Conservation (phyloP, 805 yeast species). For the Candida oleophila region DNA sequence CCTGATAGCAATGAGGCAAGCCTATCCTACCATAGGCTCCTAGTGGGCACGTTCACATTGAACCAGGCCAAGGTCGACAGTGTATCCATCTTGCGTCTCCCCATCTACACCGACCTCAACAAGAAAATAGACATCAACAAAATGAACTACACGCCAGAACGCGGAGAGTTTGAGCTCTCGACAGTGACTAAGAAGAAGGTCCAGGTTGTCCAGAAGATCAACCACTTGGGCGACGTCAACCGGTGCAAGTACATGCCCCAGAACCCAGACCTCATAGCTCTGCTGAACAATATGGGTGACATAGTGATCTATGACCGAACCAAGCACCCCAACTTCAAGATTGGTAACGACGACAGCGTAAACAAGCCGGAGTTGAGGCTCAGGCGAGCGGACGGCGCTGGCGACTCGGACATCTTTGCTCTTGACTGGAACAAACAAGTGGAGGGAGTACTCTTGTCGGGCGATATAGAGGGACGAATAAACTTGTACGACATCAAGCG, state of each 20-base stretch:
- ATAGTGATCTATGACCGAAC: conserved; percentile 77
- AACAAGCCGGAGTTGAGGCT: conserved; percentile 53
- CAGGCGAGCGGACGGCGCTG: conserved; percentile 17
- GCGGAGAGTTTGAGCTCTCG: conserved; percentile 38
- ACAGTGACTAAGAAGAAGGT: conserved; percentile 26
- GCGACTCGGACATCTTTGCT: conserved; percentile 60
- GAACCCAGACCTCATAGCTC: conserved; percentile 79
- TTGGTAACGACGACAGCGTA: conserved; percentile 22
- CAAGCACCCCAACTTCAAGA: conserved; percentile 53
- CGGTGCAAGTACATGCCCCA: conserved; percentile 76
- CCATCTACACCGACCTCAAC: conserved; percentile 29
- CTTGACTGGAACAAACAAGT: conserved; percentile 68
- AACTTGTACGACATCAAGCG: conserved; percentile 66
- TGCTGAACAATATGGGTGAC: conserved; percentile 65
- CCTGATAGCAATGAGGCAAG: conserved; percentile 4
- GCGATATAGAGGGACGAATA: conserved; percentile 62
- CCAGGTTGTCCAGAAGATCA: conserved; percentile 54
- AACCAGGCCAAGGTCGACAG: conserved; percentile 51
- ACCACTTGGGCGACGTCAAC: conserved; percentile 71
- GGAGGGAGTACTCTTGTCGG: conserved; percentile 61
- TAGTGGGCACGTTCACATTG: conserved; percentile 65
- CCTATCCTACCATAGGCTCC: conserved; percentile 36
- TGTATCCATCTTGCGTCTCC: conserved; percentile 34
- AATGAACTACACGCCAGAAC: conserved; percentile 36
- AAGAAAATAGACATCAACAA: conserved; percentile 34